These are phyloP conservation scores for Lactarius sp. DNA, from an alignment of 768 basidiomycete species.

Conservation along the genomic window DNA sequence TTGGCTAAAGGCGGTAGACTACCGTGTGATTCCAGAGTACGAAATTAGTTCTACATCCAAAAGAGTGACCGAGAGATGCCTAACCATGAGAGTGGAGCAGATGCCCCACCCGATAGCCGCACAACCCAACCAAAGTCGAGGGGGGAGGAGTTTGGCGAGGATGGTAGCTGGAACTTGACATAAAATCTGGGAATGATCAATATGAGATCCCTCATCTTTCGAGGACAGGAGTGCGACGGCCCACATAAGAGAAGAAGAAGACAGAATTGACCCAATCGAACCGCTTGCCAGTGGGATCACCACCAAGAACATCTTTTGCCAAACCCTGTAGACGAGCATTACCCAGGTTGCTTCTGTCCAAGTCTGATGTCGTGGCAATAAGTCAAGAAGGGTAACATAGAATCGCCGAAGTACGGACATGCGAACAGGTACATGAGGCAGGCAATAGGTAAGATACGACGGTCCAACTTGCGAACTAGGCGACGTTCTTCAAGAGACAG, in stretches of 20 bases:
- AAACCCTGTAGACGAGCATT: slow-evolving; percentile 75
- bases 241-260: slow-evolving; percentile 76
- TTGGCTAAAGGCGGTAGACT: slow-evolving; percentile 62
- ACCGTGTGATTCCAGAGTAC: not conserved
- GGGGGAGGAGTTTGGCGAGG: slow-evolving; percentile 61
- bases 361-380: slow-evolving; percentile 31
- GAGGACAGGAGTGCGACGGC: slow-evolving; percentile 21
- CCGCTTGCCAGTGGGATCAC: slow-evolving; percentile 61
- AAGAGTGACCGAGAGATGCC: not conserved
- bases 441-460: slow-evolving; percentile 62
- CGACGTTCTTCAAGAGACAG: slow-evolving; percentile 40
- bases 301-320: slow-evolving; percentile 55
- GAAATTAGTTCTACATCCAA: not conserved
- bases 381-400: not conserved
- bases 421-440: slow-evolving; percentile 75
- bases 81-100: slow-evolving; percentile 67
- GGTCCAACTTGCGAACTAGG: slow-evolving; percentile 61
- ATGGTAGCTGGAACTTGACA: slow-evolving; percentile 64
- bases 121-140: slow-evolving; percentile 60
- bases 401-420: slow-evolving; percentile 42
- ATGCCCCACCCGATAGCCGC: slow-evolving; percentile 71
- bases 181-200: slow-evolving; percentile 46
- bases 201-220: not conserved
- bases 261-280: slow-evolving; percentile 76
- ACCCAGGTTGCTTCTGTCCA: slow-evolving; percentile 75